A percentile compares a stretch with the other conserved stretches of the same genome.
phyloP scores from a whole-genome alignment of 345 rosid species.

The Luvunga scandens region DNA sequence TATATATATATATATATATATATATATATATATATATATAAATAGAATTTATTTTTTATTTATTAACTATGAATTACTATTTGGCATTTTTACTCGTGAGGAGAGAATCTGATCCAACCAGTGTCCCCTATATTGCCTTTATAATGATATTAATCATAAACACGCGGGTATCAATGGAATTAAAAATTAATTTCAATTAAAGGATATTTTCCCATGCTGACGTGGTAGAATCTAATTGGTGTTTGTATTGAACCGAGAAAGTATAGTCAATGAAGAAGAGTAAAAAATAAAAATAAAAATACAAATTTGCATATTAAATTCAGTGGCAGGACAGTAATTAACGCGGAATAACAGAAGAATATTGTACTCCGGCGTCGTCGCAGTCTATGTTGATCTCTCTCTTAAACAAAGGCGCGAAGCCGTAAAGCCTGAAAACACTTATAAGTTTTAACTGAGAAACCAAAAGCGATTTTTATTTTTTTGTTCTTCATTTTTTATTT shows the following conservation, averaged over 20 bases:
- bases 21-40: no score
- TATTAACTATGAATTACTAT: no score
- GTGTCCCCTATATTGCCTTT: no score
- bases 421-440: background rate
- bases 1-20: no score
- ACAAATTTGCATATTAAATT: background rate
- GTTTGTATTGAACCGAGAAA: background rate
- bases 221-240: background rate
- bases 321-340: constrained; percentile 2
- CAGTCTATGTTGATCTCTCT: constrained; percentile 5
- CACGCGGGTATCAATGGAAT: no score
- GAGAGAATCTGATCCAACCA: no score
- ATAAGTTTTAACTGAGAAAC: no score
- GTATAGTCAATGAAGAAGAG: background rate
- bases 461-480: background rate
- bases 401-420: constrained; percentile 27
- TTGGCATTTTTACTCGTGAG: no score
- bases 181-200: no score
- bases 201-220: background rate
- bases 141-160: no score
- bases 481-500: background rate
- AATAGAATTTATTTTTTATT: no score
- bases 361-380: constrained; percentile 3
- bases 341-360: background rate
- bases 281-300: background rate